A percentile compares a stretch with the other conserved stretches of the same genome.
phyloP scores from a whole-genome alignment of 2,329 filamentous ascomycete species.

The Exophiala alcalophila region DNA sequence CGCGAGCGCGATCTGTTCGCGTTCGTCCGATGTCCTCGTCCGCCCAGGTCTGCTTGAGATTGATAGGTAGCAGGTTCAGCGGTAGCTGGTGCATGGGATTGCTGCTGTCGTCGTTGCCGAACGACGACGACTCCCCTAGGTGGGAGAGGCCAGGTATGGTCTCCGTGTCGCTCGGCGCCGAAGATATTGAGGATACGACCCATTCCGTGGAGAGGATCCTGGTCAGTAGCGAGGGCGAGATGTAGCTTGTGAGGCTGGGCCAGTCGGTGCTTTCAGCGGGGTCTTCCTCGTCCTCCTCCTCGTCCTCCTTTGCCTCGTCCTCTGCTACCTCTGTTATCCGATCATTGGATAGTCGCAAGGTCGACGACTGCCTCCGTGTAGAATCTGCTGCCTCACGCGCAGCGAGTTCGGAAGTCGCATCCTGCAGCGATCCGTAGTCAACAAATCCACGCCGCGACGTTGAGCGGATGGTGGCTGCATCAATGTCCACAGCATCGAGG shows the following conservation, averaged over 20 bases:
- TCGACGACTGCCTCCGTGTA: too few relatives aligned
- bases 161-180: slow-evolving; percentile 56
- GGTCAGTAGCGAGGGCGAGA: slow-evolving; percentile 40
- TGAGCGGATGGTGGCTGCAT: slow-evolving; percentile 47
- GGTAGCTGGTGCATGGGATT: slow-evolving; percentile 29
- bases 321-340: too few relatives aligned
- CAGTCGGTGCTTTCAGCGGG: slow-evolving; percentile 40
- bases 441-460: slow-evolving; percentile 33
- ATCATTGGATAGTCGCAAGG: too few relatives aligned
- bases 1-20: slow-evolving; percentile 60
- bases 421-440: slow-evolving; percentile 25
- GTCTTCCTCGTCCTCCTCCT: slow-evolving; percentile 31
- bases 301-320: too few relatives aligned
- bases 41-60: slow-evolving; percentile 62
- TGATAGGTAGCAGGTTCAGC: slow-evolving; percentile 56
- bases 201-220: slow-evolving; percentile 38
- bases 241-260: slow-evolving; percentile 50
- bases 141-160: slow-evolving; percentile 56
- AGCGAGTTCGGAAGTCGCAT: slow-evolving; percentile 24
- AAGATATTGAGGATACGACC: slow-evolving; percentile 58
- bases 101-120: too few relatives aligned
- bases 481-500: slow-evolving; percentile 35
- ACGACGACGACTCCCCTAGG: slow-evolving; percentile 21
- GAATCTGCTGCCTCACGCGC: slow-evolving; percentile 5
- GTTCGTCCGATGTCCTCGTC: slow-evolving; percentile 60